phyloP scores from a whole-genome alignment of 2,329 filamentous ascomycete genomes.

The Colletotrichum australisinense region DNA sequence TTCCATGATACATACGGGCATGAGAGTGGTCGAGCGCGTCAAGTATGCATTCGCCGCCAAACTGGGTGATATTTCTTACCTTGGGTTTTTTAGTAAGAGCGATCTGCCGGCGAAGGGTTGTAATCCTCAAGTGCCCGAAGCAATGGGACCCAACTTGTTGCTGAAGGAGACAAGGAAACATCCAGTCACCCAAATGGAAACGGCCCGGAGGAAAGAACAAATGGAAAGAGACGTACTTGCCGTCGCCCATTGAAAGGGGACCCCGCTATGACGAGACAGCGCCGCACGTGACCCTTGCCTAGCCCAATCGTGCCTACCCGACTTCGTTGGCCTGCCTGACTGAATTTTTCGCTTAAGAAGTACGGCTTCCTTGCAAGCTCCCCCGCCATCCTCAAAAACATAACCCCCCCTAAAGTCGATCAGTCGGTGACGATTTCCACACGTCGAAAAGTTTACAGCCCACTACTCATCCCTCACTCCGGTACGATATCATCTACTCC shows the following conservation, averaged over 20 bases:
- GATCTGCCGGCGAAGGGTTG: background rate
- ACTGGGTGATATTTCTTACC: background rate
- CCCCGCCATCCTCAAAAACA: conserved; percentile 56
- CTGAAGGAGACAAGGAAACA: background rate
- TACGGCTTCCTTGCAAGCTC: conserved; percentile 49
- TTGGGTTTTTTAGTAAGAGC: background rate
- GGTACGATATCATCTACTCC: background rate
- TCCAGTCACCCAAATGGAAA: background rate
- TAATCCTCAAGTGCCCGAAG: background rate
- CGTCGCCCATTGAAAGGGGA: background rate
- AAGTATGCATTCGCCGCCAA: background rate
- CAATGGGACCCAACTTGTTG: background rate
- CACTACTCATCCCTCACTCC: conserved; percentile 11
- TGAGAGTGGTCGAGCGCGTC: background rate
- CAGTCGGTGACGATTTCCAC: conserved; percentile 49
- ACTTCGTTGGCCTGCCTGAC: conserved; percentile 41
- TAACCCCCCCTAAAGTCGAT: conserved; percentile 47
- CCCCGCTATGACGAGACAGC: conserved; percentile 35
- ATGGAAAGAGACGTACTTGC: background rate
- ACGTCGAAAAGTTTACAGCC: conserved; percentile 39
- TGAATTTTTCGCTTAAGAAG: conserved; percentile 56
- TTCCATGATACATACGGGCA: background rate
- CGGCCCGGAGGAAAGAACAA: background rate
- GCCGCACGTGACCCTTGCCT: conserved; percentile 30
- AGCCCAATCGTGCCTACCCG: conserved; percentile 35